Base-by-base conservation (phyloP, 306 rosid species). In the Lathyrus sativus region DNA sequence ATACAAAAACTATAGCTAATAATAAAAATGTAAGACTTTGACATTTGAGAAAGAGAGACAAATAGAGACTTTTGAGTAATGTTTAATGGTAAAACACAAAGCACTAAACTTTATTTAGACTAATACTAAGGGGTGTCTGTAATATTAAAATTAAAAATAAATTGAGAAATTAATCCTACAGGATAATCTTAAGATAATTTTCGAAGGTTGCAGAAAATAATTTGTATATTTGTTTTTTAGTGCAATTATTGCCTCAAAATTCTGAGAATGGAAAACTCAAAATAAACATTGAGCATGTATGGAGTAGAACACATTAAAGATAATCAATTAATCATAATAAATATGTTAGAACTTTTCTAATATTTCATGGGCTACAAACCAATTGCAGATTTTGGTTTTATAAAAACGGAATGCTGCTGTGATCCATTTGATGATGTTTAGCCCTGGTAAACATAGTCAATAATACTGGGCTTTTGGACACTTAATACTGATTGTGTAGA, bases 281-380 rank as follows among this genome's bases (percentile, higher is more conserved):
- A 54, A 67, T n/a, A 55, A 46, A 63, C 39, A 69, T 18, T 50
- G 41, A 38, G 26, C 46, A n/a, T 53, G 53, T 41, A 49, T 13
- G 62, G 38, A 54, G 9, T 37, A 2, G 22, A 63, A 50, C 19
- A 33, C 24, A 37, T 14, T 3, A 77, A 45, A 46, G 55, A 63
- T 12, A 73, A 55, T 19, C n/a, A n/a, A 39, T 39, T 39, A 31
- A 6, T 35, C 7, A 39, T 39, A 39, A 39, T 39, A 39, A 39
- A 39, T 2, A 2, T 39, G 11, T 7, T 39, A 39, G 44, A 2
- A 9, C 3, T 39, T 8, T 39, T 39, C 44, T 39, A 39, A 9
- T 39, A 39, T 39, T 39, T 39, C 10, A 13, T 9, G 12, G 44
- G 44, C 39, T 35, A 35, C 39, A 35, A 19, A 35, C 39, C 39